Base-by-base conservation (phyloP, 805 yeast species). In the Jamesozyma gamospora region DNA sequence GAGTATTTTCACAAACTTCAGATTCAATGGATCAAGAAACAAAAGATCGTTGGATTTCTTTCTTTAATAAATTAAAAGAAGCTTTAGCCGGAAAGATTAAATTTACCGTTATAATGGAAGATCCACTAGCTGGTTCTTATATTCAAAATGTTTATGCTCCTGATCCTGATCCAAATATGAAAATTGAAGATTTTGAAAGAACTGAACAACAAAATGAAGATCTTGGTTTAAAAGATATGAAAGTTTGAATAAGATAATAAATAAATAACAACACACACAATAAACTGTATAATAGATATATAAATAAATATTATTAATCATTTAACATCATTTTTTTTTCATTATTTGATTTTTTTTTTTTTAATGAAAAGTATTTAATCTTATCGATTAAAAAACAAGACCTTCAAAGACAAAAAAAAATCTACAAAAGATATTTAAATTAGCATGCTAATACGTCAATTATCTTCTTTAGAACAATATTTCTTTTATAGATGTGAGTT, bases 61-160 rank as follows among this genome's bases (percentile, higher is more conserved):
- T 92, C 62, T 79, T 92, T 47, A 78, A 73, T 8, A 74, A 72
- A 39, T 67, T 92, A 51, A 77, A 82, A 47, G 74, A 75, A 34
- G 97, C 96, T 12, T 68, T 81, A 40, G 82, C 73, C 21, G 98
- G 97, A 34, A 77, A 82, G 48, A 67, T 75, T 34, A 76, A 80
- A 41, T 88, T 92, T 65, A 90, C 96, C 1, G 72, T 92, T 28
- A 59, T 75, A 32, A 82, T 92, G 94, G 87, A 79, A 48, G 99
- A 92, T 63, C 98, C 99, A 6, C 66, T 92, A 53, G 95, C 96
- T 15, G 81, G 94, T 4, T 86, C 96, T 0, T 92, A 92, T 56
- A 82, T 92, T 46, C 99, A 92, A 65, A 92, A 92, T 58, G 92
- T 90, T n/a, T 92, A 88, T 57, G 99, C 99, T 28, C 99, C 99